Evolutionary conservation across 306 rosid species (phyloP), one percentile per base, ranked within the genome.

Genomic region (Acacia confusa): DNA sequence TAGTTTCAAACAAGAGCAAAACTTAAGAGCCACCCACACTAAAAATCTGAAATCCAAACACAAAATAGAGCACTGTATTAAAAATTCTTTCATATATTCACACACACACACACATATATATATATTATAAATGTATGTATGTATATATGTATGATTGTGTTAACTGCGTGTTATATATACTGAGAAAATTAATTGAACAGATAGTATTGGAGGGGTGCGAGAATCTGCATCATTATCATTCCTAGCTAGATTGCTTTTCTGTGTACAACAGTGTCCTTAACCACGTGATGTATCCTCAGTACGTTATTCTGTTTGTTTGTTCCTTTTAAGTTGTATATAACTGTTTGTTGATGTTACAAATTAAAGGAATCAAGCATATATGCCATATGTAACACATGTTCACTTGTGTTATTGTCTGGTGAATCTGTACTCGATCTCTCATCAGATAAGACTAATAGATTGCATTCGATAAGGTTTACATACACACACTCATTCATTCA

Each of bases 401-500:
- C 40, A 14, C 78, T 81, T 47, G 52, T 45, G 52, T 13, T 45
- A 45, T 15, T 45, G 52, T 45, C 15, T 45, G 15, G 16, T 13
- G 52, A 13, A 45, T 45, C 15, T 45, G 16, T 45, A 13, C 52
- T 45, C 52, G 5, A 45, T 45, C 52, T 9, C 47, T 43, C 14
- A 48, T 64, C 76, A 74, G 79, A 83, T 75, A 70, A 69, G 27
- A 69, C 73, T 71, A 43, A 61, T 52, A 6, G 82, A 78, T 50
- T 50, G 76, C 68, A 79, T 63, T 53, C 65, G 55, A 70, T 74
- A 75, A 8, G 25, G 44, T 78, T 60, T 75, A n/a, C 53, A 58
- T 2, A 43, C 13, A 43, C 6, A 9, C 11, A 8, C 30, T 44
- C 47, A 30, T 24, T 45, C 30, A 57, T 58, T 67, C 3, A 2